A percentile compares a stretch with the other conserved stretches of the same genome.
Conservation (phyloP, 192 early-diverging fungal genomes). For the Coemansia umbellata region DNA sequence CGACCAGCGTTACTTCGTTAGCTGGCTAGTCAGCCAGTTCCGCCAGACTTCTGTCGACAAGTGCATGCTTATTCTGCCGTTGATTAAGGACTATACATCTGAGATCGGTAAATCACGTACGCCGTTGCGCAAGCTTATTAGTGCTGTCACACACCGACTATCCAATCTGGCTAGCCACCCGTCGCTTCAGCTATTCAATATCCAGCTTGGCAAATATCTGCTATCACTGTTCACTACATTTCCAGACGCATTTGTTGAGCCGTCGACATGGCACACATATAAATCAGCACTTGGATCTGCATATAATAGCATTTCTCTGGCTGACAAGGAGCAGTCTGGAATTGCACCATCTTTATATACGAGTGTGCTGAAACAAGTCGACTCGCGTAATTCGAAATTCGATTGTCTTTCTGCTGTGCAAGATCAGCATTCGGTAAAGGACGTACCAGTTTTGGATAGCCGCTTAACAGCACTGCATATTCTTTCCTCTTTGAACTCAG, state of each 20-base stretch:
- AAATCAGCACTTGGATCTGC: constrained; percentile 8
- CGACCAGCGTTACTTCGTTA: constrained; percentile 44
- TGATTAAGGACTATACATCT: constrained; percentile 24
- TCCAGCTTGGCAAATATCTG: constrained; percentile 10
- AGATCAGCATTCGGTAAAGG: neutral
- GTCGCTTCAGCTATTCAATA: constrained; percentile 12
- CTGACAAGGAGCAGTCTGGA: neutral
- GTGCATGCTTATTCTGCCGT: constrained; percentile 39
- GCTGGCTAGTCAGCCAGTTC: constrained; percentile 37
- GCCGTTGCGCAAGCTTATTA: constrained; percentile 47
- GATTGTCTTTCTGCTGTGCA: constrained; percentile 1
- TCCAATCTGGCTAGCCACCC: constrained; percentile 16
- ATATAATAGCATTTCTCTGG: neutral
- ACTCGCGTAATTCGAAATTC: constrained; percentile 23
- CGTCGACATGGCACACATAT: constrained; percentile 34
- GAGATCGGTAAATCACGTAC: constrained; percentile 46
- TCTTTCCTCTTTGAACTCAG: constrained; percentile 8
- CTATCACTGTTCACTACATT: constrained; percentile 22
- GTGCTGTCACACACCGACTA: constrained; percentile 22
- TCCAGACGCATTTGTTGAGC: constrained; percentile 50
- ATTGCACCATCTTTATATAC: neutral
- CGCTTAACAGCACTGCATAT: constrained; percentile 5
- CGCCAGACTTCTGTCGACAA: constrained; percentile 23
- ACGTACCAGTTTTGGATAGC: neutral
- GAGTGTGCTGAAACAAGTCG: constrained; percentile 10